Conservation (phyloP, 192 early-diverging fungal species). For the Umbelopsis ramanniana region DNA sequence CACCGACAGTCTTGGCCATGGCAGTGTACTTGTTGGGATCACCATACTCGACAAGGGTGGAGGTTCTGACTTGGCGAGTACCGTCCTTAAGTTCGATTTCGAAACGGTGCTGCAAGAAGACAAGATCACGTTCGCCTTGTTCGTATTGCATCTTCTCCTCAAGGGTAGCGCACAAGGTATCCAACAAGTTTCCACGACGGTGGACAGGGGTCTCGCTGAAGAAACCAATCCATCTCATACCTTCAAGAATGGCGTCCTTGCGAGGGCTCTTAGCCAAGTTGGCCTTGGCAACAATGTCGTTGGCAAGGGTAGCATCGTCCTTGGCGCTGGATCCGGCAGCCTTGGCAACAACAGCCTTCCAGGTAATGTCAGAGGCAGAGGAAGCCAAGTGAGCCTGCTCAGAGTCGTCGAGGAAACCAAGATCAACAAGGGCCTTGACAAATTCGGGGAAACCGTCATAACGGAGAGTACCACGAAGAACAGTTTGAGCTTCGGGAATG, state of each 20-base stretch:
- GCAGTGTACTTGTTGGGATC: slow-evolving; percentile 86
- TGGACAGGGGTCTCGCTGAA: slow-evolving; percentile 67
- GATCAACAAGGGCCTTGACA: slow-evolving; percentile 90
- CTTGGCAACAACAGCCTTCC: slow-evolving; percentile 78
- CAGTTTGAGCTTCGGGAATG: slow-evolving; percentile 92
- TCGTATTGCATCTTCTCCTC: slow-evolving; percentile 97
- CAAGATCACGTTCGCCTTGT: slow-evolving; percentile 92
- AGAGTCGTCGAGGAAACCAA: slow-evolving; percentile 89
- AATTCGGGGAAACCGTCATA: slow-evolving; percentile 98
- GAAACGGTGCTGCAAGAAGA: slow-evolving; percentile 97
- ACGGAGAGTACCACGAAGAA: slow-evolving; percentile 93
- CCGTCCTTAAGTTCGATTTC: slow-evolving; percentile 92
- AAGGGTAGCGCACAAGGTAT: slow-evolving; percentile 94
- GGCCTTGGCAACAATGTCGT: slow-evolving; percentile 70
- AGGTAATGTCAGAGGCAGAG: slow-evolving; percentile 63
- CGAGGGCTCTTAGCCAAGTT: slow-evolving; percentile 59
- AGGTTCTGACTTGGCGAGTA: slow-evolving; percentile 81
- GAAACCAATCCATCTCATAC: slow-evolving; percentile 89
- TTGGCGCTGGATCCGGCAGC: slow-evolving; percentile 39
- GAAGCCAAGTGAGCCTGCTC: slow-evolving; percentile 63
- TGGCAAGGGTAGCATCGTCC: slow-evolving; percentile 51
- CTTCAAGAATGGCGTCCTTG: slow-evolving; percentile 66
- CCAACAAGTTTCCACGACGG: slow-evolving; percentile 78
- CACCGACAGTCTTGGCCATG: slow-evolving; percentile 97
- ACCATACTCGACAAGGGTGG: slow-evolving; percentile 93